Evolutionary conservation across 1,284 basidiomycete species (phyloP).

Genomic region (Rhodotorula sp.): DNA sequence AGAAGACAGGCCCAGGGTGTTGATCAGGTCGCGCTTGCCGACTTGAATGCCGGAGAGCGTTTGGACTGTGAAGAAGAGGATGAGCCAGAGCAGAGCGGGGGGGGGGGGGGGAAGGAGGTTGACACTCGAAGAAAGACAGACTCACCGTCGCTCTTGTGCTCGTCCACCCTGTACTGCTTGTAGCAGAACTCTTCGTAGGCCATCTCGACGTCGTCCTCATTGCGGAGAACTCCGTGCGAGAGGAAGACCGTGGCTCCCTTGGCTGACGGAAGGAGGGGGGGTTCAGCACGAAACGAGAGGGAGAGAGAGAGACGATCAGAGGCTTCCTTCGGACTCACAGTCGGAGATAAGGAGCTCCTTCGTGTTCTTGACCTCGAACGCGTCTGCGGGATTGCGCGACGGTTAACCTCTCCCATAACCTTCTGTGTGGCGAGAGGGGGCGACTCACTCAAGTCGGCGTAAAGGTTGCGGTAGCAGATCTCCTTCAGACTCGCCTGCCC

Average conservation of each 20-base stretch:
- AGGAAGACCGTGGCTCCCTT: constrained; percentile 6
- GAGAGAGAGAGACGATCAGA: too few relatives aligned
- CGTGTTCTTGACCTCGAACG: background rate
- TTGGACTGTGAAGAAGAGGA: background rate
- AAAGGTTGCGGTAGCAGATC: constrained; percentile 14
- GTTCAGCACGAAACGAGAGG: too few relatives aligned
- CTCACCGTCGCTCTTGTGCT: constrained; percentile 6
- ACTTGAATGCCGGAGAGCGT: background rate
- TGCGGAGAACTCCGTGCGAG: background rate
- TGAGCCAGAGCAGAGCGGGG: background rate
- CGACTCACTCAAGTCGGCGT: constrained; percentile 3
- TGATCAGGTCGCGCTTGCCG: background rate
- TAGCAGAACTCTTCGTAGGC: constrained; percentile 18
- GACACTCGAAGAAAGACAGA: background rate
- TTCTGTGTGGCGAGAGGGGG: background rate
- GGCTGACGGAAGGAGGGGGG: background rate
- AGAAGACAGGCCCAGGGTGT: background rate
- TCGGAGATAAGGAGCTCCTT: constrained; percentile 8
- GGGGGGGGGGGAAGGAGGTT: too few relatives aligned
- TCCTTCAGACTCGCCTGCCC: background rate
- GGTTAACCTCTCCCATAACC: background rate
- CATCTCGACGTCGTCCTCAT: constrained; percentile 8
- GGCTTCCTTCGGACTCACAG: background rate
- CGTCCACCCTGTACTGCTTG: constrained; percentile 5
- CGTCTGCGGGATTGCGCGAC: background rate